Conservation (phyloP, 2,329 filamentous ascomycete genomes). For the Calonectria pteridis region DNA sequence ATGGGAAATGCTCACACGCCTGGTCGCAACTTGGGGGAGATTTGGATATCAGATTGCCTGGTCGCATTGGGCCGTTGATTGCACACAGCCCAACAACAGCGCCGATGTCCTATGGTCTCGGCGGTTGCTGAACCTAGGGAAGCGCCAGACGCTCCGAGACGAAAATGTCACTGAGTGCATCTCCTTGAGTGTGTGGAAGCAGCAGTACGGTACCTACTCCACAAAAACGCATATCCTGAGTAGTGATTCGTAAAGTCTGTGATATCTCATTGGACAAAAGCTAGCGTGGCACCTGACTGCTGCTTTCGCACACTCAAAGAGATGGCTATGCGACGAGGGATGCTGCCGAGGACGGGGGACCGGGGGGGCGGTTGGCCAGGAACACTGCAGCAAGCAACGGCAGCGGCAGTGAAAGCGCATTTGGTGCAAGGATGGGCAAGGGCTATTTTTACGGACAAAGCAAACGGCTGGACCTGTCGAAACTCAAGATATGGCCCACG, state of each 20-base stretch:
- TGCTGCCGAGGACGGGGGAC: neutral
- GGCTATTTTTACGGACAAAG: constrained; percentile 21
- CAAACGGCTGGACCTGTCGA: neutral
- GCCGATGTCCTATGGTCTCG: neutral
- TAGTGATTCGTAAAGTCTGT: no score
- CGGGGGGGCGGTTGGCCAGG: neutral
- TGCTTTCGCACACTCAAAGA: no score
- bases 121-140: neutral
- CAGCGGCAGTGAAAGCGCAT: neutral
- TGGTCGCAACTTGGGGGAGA: neutral
- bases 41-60: neutral
- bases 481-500: neutral
- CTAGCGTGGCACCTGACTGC: no score
- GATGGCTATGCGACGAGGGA: neutral
- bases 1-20: neutral
- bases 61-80: neutral
- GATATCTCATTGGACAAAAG: no score
- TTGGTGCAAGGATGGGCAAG: neutral
- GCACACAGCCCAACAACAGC: neutral
- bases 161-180: neutral
- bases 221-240: no score
- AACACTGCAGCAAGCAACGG: neutral
- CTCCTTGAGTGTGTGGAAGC: no score
- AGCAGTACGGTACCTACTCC: no score
- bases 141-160: neutral